Percentiles rank a stretch among this genome's conserved stretches.
Conservation (phyloP, 495 filamentous ascomycete genomes). For the Neurospora sp. region DNA sequence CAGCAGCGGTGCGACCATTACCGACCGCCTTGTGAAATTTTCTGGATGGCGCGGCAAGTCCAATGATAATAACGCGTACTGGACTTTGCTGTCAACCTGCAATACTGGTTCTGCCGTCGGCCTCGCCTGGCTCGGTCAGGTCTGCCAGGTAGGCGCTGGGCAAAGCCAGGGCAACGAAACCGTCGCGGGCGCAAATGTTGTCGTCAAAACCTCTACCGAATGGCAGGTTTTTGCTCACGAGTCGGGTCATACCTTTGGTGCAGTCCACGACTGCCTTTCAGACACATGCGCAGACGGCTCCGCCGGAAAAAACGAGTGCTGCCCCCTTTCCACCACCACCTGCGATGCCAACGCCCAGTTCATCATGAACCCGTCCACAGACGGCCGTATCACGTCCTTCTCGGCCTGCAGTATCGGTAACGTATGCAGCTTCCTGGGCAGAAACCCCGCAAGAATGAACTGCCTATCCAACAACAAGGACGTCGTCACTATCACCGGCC, state of each 20-base stretch:
- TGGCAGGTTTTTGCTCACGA: slow-evolving; percentile 99
- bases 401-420: slow-evolving; percentile 87
- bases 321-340: slow-evolving; percentile 56
- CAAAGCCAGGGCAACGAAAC: slow-evolving; percentile 42
- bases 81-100: slow-evolving; percentile 86
- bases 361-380: slow-evolving; percentile 94
- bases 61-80: slow-evolving; percentile 76
- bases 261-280: slow-evolving; percentile 81
- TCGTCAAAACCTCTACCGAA: slow-evolving; percentile 70
- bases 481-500: slow-evolving; percentile 75
- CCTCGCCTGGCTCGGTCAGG: slow-evolving; percentile 83
- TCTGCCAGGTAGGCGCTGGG: slow-evolving; percentile 56
- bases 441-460: slow-evolving; percentile 62
- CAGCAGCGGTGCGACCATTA: slow-evolving; percentile 50
- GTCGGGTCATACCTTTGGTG: slow-evolving; percentile 89
- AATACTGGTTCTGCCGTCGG: slow-evolving; percentile 81
- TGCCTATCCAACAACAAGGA: slow-evolving; percentile 78
- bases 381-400: slow-evolving; percentile 59
- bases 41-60: slow-evolving; percentile 72
- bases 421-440: slow-evolving; percentile 81
- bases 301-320: slow-evolving; percentile 67
- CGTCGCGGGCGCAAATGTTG: slow-evolving; percentile 80
- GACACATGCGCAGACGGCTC: slow-evolving; percentile 52
- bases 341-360: slow-evolving; percentile 71
- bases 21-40: slow-evolving; percentile 75